phyloP scores from a whole-genome alignment of 495 filamentous ascomycete genomes.

The Diplogelasinospora grovesii region DNA sequence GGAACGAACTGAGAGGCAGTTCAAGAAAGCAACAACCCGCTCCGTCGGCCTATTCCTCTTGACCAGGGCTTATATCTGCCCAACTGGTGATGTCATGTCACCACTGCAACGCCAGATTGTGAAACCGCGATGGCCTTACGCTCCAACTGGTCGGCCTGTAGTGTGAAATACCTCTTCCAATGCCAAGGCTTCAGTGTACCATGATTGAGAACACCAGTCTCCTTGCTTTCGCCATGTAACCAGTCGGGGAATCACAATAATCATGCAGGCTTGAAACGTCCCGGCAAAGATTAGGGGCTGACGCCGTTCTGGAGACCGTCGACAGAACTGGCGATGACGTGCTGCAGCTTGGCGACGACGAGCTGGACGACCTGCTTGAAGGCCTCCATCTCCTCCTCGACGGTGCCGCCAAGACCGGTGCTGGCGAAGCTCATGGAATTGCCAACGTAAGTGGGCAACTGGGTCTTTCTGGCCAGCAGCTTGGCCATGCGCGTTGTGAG shows the following conservation, averaged over 20 bases:
- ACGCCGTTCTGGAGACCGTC: constrained; percentile 6
- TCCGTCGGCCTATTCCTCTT: too few species aligned
- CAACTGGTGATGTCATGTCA: too few species aligned
- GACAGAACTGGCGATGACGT: constrained; percentile 5
- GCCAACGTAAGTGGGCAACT: constrained; percentile 74
- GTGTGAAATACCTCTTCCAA: too few species aligned
- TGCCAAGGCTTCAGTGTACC: too few species aligned
- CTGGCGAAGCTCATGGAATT: constrained; percentile 65
- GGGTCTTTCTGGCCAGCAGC: constrained; percentile 63
- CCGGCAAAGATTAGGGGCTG: constrained; percentile 1
- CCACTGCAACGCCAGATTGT: too few species aligned
- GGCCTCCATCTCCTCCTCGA: constrained; percentile 95
- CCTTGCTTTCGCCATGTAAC: too few species aligned
- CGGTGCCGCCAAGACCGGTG: constrained; percentile 60
- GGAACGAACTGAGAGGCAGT: too few species aligned
- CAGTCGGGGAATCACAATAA: not conserved
- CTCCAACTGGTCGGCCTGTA: too few species aligned
- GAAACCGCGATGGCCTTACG: too few species aligned
- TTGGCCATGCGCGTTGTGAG: constrained; percentile 81
- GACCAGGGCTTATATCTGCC: too few species aligned
- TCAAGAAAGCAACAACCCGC: too few species aligned
- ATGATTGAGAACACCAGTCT: not conserved
- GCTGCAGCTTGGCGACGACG: constrained; percentile 52
- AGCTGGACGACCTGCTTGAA: constrained; percentile 64
- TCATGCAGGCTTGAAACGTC: not conserved